phyloP scores from a whole-genome alignment of 306 rosid species.

The Dryas octopetala region DNA sequence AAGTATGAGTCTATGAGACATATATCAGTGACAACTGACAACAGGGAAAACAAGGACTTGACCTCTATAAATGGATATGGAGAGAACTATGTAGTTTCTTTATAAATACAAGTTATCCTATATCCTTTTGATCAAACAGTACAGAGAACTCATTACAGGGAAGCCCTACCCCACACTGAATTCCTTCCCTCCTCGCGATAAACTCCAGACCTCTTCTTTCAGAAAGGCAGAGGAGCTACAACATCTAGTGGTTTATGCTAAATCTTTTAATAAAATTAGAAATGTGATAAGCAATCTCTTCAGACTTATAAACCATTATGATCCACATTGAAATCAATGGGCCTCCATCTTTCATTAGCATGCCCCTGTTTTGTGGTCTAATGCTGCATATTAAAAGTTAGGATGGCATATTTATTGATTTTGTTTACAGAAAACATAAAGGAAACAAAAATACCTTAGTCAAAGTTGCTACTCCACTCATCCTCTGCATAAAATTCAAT shows the following conservation, averaged over 20 bases:
- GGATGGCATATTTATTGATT: background rate
- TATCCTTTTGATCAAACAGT: background rate
- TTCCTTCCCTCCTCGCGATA: background rate
- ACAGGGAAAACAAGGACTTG: background rate
- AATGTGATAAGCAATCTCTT: background rate
- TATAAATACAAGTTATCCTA: background rate
- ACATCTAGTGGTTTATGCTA: background rate
- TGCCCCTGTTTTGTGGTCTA: background rate
- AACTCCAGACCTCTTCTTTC: background rate
- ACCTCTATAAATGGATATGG: no score
- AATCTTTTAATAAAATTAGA: background rate
- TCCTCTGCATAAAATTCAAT: slow-evolving; percentile 93
- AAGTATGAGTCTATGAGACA: background rate
- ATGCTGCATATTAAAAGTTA: background rate
- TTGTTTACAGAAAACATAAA: background rate
- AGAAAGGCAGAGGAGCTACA: background rate
- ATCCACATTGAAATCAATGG: background rate
- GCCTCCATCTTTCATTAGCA: background rate
- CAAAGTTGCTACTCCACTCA: slow-evolving; percentile 96
- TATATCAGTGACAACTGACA: background rate
- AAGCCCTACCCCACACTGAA: background rate
- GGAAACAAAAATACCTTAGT: slow-evolving; percentile 57
- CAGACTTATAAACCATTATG: background rate
- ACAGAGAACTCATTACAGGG: background rate
- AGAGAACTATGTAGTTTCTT: background rate